Percentiles rank a stretch among this genome's conserved stretches.
Evolutionary conservation across 1,284 basidiomycete species (phyloP).

Genomic region (Microbotryomycetes sp.): DNA sequence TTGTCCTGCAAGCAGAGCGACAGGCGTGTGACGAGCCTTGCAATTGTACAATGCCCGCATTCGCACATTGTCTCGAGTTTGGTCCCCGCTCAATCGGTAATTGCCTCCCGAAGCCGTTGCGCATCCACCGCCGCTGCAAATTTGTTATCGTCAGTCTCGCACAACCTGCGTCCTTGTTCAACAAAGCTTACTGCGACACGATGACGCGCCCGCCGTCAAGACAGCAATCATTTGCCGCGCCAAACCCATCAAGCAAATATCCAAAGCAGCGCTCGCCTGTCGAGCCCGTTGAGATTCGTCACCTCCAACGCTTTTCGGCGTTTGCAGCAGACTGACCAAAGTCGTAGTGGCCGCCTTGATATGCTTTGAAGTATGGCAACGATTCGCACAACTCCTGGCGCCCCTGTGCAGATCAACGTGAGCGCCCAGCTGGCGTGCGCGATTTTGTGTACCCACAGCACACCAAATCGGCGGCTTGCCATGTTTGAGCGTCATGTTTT

Average conservation of each 20-base stretch:
- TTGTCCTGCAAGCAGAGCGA: conserved; percentile 21
- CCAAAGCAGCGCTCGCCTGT: conserved; percentile 24
- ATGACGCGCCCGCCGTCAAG: conserved; percentile 12
- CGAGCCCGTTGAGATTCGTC: neutral
- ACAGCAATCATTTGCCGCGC: conserved; percentile 10
- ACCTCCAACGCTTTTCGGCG: too few relatives aligned
- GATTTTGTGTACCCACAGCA: neutral
- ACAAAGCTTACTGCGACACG: conserved; percentile 15
- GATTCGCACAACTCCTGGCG: conserved; percentile 31
- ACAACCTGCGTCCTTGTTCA: too few relatives aligned
- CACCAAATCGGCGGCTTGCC: conserved; percentile 23
- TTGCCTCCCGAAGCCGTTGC: neutral
- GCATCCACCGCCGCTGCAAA: conserved; percentile 22
- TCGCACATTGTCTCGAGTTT: conserved; percentile 9
- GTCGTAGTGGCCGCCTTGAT: conserved; percentile 30
- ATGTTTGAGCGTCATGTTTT: neutral
- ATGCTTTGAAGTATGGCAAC: conserved; percentile 18
- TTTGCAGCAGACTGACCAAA: conserved; percentile 2
- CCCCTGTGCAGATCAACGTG: conserved; percentile 6
- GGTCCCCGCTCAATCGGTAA: conserved; percentile 7
- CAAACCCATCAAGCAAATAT: conserved; percentile 27
- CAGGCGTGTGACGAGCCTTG: conserved; percentile 8
- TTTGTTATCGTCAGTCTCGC: too few relatives aligned
- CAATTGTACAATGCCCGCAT: conserved; percentile 26
- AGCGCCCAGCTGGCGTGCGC: too few relatives aligned